Evolutionary conservation across 805 yeast genomes (phyloP), one percentile per base, ranked within the genome.

Genomic region (Starmerella davenportii): DNA sequence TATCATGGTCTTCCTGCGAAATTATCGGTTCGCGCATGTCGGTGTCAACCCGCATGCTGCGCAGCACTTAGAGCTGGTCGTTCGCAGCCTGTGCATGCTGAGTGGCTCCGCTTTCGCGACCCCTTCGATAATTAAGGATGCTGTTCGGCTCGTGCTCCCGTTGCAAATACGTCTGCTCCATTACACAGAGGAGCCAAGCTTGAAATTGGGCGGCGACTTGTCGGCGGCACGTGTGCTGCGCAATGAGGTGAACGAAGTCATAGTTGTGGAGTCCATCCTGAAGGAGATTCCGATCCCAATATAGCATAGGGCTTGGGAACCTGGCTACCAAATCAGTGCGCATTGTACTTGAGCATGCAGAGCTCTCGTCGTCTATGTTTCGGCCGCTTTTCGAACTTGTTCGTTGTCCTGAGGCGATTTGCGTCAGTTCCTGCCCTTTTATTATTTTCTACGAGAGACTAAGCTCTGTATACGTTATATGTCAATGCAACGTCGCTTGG

Each of bases 121-220:
- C 0, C 80, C 81, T 0, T 51, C 65, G 1, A 57, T 71, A 38
- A 72, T 72, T 9, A 64, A 68, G 23, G 44, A 62, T 16, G 72
- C 76, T 0, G 68, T 69, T 1, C 56, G 62, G 19, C 65, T 66
- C 40, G 42, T 67, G 13, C 52, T 71, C 14, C 76, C 79, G 0
- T 51, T 69, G 29, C 62, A 65, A 34, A 54, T 74, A 5, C 53
- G 52, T 8, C 38, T 69, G 17, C 46, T 60, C 2, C 41, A 50
- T 2, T 57, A 70, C 0, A 56, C 56, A 15, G 61, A 67, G 20
- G 80, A 74, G 45, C 66, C 74, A 0, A 59, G 72, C 2, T 49
- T 72, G 24, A 55, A 62, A 32, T 74, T 71, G 55, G 79, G 80
- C 1, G 66, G 76, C 33, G 76, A 72, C 43, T 43, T 57, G 13